Percentiles rank a stretch among this genome's conserved stretches.
Evolutionary conservation across 1,139 yeast genomes (phyloP).

Genomic region (Meyerozyma athensensis): DNA sequence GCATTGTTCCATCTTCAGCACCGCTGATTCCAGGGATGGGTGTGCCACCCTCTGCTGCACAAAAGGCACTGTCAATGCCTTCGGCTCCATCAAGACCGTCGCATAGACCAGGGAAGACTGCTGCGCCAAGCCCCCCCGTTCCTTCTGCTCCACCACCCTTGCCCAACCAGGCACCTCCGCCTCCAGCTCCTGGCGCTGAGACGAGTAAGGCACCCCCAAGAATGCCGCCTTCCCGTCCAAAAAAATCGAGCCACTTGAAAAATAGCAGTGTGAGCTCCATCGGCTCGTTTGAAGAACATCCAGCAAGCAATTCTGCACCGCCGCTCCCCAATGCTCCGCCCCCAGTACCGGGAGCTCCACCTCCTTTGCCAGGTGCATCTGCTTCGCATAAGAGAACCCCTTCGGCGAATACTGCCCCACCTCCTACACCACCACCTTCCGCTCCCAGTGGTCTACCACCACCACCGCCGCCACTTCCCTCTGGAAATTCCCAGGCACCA

Average conservation of each 20-base stretch:
- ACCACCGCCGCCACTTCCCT: constrained; percentile 18
- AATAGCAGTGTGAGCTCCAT: constrained; percentile 5
- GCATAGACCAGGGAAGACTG: constrained; percentile 5
- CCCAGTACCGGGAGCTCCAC: constrained; percentile 3
- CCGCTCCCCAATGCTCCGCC: constrained; percentile 18
- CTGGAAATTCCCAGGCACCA: constrained; percentile 13
- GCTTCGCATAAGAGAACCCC: constrained; percentile 11
- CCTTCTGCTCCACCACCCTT: constrained; percentile 25
- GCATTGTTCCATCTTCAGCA: constrained; percentile 37
- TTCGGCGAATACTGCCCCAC: constrained; percentile 16
- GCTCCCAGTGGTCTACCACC: constrained; percentile 16
- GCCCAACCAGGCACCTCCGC: constrained; percentile 20
- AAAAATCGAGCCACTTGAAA: constrained; percentile 29
- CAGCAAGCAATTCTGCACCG: constrained; percentile 16
- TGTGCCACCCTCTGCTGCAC: background rate
- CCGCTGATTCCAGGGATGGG: constrained; percentile 25
- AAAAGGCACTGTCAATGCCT: constrained; percentile 11
- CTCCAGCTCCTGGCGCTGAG: constrained; percentile 15
- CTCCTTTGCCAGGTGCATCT: background rate
- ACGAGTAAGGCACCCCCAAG: constrained; percentile 15
- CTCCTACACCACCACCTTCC: constrained; percentile 13
- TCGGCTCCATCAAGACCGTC: constrained; percentile 12
- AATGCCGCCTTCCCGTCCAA: constrained; percentile 20
- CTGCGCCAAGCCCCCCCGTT: constrained; percentile 16
- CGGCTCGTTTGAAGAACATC: constrained; percentile 9